Conservation (phyloP, 441 rosid genomes). For the Arabidopsis hybrid region DNA sequence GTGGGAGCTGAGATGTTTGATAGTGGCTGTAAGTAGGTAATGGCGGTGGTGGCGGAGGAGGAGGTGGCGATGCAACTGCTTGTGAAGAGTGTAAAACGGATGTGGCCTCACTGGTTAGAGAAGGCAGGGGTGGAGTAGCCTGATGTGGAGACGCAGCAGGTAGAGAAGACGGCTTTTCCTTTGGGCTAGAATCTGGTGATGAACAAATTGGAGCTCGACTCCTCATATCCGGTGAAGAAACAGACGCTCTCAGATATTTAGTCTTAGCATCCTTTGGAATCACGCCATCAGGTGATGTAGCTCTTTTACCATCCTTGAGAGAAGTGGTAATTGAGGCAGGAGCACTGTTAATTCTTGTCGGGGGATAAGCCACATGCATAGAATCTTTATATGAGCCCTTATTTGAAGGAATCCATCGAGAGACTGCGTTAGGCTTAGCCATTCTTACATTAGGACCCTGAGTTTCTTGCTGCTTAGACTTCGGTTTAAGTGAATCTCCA, state of each 20-base stretch:
- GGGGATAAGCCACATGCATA: constrained; percentile 83
- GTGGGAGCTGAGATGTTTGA: constrained; percentile 42
- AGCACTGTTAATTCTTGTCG: constrained; percentile 80
- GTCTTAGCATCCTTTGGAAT: constrained; percentile 52
- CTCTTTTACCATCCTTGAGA: constrained; percentile 57
- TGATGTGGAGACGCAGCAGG: constrained; percentile 46
- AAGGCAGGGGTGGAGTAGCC: constrained; percentile 42
- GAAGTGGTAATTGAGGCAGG: constrained; percentile 72
- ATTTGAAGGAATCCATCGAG: constrained; percentile 90
- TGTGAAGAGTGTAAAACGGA: constrained; percentile 25
- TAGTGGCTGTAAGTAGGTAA: constrained; percentile 34
- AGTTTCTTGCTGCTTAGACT: constrained; percentile 67
- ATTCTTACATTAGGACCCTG: constrained; percentile 59
- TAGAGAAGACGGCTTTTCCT: constrained; percentile 43
- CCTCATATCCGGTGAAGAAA: constrained; percentile 48
- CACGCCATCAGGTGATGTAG: constrained; percentile 52
- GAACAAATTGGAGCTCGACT: constrained; percentile 48
- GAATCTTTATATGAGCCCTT: constrained; percentile 82
- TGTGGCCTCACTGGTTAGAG: constrained; percentile 36
- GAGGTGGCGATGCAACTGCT: constrained; percentile 42
- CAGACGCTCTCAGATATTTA: constrained; percentile 44
- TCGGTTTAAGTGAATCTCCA: constrained; percentile 66
- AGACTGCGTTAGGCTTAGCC: constrained; percentile 74
- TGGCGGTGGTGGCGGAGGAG: constrained; percentile 47
- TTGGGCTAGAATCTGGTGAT: constrained; percentile 45